Evolutionary conservation across 225 moss, liverwort and hornwort genomes (phyloP).

Genomic region (Asterella californica): DNA sequence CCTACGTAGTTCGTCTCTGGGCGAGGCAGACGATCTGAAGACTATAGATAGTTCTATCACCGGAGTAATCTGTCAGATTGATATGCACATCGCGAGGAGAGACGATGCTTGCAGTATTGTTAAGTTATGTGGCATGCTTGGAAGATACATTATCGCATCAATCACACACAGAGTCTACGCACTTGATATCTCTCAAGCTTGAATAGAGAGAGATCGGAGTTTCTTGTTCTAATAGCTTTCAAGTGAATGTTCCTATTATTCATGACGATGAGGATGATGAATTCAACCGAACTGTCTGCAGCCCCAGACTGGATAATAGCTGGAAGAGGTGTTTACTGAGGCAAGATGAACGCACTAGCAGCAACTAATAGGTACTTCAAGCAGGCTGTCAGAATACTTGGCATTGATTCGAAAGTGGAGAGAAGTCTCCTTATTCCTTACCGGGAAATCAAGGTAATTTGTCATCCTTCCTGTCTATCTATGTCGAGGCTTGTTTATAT

Average conservation of each 20-base stretch:
- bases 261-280: too few relatives aligned
- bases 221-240: background rate
- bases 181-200: too few relatives aligned
- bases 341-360: slow-evolving; percentile 80
- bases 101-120: background rate
- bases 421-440: slow-evolving; percentile 83
- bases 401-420: slow-evolving; percentile 75
- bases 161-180: too few relatives aligned
- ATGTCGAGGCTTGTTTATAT: background rate
- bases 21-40: too few relatives aligned
- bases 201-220: too few relatives aligned
- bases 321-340: background rate
- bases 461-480: background rate
- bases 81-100: background rate
- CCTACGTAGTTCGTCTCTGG: too few relatives aligned
- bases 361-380: slow-evolving; percentile 86
- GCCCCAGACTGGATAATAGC: background rate
- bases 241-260: background rate
- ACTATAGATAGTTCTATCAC: too few relatives aligned
- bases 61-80: background rate
- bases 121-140: background rate
- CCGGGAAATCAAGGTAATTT: slow-evolving; percentile 81
- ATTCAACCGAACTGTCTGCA: background rate
- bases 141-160: background rate
- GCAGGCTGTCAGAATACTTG: slow-evolving; percentile 70